Percentiles rank a stretch among this genome's conserved stretches.
Evolutionary conservation across 2,329 filamentous ascomycete genomes (phyloP).

Genomic region (Paradendryphiella salina): DNA sequence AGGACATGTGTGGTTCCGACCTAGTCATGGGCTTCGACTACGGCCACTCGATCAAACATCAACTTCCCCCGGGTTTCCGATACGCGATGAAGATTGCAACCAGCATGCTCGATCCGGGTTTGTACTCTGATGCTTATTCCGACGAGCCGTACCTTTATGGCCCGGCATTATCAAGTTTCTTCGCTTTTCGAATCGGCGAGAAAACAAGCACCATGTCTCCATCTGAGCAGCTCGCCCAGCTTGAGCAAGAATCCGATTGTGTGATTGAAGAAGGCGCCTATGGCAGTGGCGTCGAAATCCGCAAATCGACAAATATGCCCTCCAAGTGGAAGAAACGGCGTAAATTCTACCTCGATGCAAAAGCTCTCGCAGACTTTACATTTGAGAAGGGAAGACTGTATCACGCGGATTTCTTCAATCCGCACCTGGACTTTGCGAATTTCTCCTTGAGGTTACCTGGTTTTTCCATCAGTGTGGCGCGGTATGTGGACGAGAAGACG

Average conservation of each 20-base stretch:
- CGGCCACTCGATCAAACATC: constrained; percentile 42
- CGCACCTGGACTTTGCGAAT: constrained; percentile 54
- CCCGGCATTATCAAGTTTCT: constrained; percentile 43
- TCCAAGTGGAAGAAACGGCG: constrained; percentile 49
- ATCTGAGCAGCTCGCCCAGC: constrained; percentile 29
- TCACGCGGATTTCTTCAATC: constrained; percentile 54
- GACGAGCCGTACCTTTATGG: constrained; percentile 46
- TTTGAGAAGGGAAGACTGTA: constrained; percentile 53
- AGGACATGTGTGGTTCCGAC: constrained; percentile 35
- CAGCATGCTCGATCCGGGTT: constrained; percentile 41
- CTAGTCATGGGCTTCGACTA: constrained; percentile 46
- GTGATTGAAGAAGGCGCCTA: constrained; percentile 49
- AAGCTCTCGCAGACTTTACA: constrained; percentile 44
- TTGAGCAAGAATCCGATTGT: constrained; percentile 28
- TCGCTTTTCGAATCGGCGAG: constrained; percentile 41
- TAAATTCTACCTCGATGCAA: constrained; percentile 48
- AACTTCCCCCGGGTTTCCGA: constrained; percentile 44
- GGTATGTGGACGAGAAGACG: constrained; percentile 54
- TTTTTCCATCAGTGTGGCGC: constrained; percentile 51
- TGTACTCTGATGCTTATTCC: constrained; percentile 44
- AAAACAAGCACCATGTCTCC: constrained; percentile 13
- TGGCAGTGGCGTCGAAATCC: constrained; percentile 42
- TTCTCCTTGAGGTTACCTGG: constrained; percentile 52
- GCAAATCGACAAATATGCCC: constrained; percentile 43
- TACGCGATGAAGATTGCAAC: constrained; percentile 46